Base-by-base conservation (phyloP, 2,329 filamentous ascomycete genomes). In the Fusarium newnesense region DNA sequence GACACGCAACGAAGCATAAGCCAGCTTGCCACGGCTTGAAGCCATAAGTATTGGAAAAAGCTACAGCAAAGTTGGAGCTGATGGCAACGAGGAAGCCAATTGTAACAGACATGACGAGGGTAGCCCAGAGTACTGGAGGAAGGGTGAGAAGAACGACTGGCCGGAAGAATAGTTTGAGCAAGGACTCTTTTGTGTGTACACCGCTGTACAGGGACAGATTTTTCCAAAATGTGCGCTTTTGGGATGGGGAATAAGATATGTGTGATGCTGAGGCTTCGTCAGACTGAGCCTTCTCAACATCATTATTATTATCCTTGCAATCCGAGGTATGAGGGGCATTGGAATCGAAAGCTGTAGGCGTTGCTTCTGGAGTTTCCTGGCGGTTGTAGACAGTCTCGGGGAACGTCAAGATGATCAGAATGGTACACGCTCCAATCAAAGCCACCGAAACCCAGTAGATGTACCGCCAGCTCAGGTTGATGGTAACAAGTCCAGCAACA, bases 21-120 rank as follows among this genome's bases (percentile, higher is more conserved):
- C 87, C 88, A 2, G 80, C 83, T 74, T 86, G 85, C 76, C 81
- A 87, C 2, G 85, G 74, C 60, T 82, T 65, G 61, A 88, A 87
- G 28, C 75, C 79, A 69, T 87, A 87, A 0, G 85, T 78, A 4
- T 75, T 67, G 5, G 77, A 39, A 70, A 84, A 88, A 2, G 86
- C 86, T 1, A 82, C 70, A 7, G 83, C 82, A 5, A 86, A 86
- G 61, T 89, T 89, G 49, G 88, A 87, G 0, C 86, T 85, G 16
- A 90, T 85, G 19, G 87, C 87, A 0, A 88, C 85, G 3, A 88
- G 77, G 75, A 89, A 89, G 2, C 87, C 87, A 61, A 90, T 87
- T 3, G 87, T 88, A 7, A 86, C 87, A 4, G 87, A 83, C 79
- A 87, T 84, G 24, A 88, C 84, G 6, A 89, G 79, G 16, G 87